These are phyloP conservation scores for Dictyophora rubrovolvata DNA, from an alignment of 768 basidiomycete species.

Conservation along the genomic window DNA sequence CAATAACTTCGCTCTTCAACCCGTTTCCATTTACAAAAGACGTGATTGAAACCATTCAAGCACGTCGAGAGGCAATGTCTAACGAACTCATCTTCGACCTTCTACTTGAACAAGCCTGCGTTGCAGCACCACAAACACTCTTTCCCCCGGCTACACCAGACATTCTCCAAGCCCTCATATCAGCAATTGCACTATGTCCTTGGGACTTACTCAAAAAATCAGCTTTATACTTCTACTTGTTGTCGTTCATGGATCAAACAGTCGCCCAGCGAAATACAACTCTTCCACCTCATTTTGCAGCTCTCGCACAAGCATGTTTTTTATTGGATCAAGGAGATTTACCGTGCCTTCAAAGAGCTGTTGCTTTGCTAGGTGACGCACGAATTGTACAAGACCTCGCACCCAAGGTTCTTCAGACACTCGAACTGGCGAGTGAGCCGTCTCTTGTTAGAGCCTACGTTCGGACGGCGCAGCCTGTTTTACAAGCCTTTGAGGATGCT, in stretches of 20 bases:
- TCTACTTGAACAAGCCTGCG: slow-evolving; percentile 53
- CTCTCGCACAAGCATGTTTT: slow-evolving; percentile 81
- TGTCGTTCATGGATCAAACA: slow-evolving; percentile 30
- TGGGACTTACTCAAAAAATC: slow-evolving; percentile 76
- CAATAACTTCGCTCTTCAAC: not conserved
- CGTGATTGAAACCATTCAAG: slow-evolving; percentile 30
- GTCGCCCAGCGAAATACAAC: slow-evolving; percentile 62
- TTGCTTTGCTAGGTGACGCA: slow-evolving; percentile 61
- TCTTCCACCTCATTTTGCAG: slow-evolving; percentile 65
- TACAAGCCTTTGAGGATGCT: slow-evolving; percentile 61
- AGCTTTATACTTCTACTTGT: slow-evolving; percentile 68
- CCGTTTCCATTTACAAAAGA: slow-evolving; percentile 6
- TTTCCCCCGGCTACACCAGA: slow-evolving; percentile 58
- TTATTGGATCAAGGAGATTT: slow-evolving; percentile 52
- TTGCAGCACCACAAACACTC: slow-evolving; percentile 46
- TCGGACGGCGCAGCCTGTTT: slow-evolving; percentile 60
- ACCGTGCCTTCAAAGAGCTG: slow-evolving; percentile 41
- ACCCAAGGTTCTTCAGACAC: slow-evolving; percentile 66
- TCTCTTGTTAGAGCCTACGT: slow-evolving; percentile 64
- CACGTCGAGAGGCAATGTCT: slow-evolving; percentile 48
- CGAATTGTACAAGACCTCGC: slow-evolving; percentile 68
- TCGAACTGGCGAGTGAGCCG: slow-evolving; percentile 34
- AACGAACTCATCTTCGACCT: slow-evolving; percentile 67
- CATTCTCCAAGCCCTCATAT: slow-evolving; percentile 46
- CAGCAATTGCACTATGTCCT: slow-evolving; percentile 45